Evolutionary conservation across 164 flowering plant genomes (phyloP), one percentile per base, ranked within the genome.

Genomic region (Piper betle): DNA sequence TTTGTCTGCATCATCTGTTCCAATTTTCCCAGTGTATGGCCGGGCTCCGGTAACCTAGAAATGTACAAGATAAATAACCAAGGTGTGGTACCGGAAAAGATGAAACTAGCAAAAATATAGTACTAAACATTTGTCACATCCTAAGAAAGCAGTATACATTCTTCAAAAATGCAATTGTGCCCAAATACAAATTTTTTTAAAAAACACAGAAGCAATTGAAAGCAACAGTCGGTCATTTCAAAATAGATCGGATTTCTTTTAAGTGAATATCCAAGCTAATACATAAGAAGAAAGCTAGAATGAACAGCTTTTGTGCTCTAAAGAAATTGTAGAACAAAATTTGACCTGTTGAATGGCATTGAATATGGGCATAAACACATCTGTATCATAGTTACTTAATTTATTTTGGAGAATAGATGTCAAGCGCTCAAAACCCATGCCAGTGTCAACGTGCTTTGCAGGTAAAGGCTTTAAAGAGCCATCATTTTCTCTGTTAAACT

Each of bases 301-400:
- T 25, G 33, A 0, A 25, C 10, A 42, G 2, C 1, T 42, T 6
- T 10, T 46, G 50, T 10, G 12, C 10, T 46, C 15, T 46, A 46
- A 25, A 12, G 15, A 46, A 15, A 12, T 46, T 12, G 6, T 0
- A 46, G 50, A 46, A 46, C 12, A 10, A 10, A 4, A 46, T 46
- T 55, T 38, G 78, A 87, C 98, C 81, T 75, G 63, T 64, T 82
- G 88, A 56, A 93, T 88, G 25, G 91, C 93, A 69, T 85, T 80
- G 70, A 94, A 88, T 66, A 94, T 84, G 62, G 96, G 96, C 76
- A 81, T n/a, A 77, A 94, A 94, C 17, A 94, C 83, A 77, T 94
- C 99, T 54, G 97, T 88, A 58, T 94, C 99, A 80, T 91, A 94
- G 76, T 91, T 94, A 83, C 99, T 91, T 93, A 87, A 82, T 78